Base-by-base conservation (phyloP, 2,329 filamentous ascomycete genomes). In the Colletotrichum spinosum region DNA sequence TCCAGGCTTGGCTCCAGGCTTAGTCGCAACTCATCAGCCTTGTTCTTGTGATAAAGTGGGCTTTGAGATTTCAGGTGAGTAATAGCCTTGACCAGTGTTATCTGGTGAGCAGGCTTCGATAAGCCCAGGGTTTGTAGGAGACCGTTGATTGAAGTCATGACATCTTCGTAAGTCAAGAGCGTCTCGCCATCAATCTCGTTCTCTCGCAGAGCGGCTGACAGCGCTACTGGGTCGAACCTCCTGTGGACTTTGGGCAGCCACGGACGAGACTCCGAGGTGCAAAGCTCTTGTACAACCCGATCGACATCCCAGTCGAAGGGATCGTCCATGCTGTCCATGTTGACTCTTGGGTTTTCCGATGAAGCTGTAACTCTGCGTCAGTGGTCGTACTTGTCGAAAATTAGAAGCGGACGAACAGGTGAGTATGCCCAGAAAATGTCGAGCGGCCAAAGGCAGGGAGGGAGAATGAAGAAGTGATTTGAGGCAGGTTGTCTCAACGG, bases 301-400 rank as follows among this genome's bases (percentile, higher is more conserved):
- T 91, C 87, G 38, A 89, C 82, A 41, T 85, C 84, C 93, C 93
- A 97, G 58, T 84, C 72, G 75, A 89, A 91, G n/a, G 93, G 93
- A 77, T 97, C 92, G 60, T 78, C 74, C 76, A 76, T 55, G 65
- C 67, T 34, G 68, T 67, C 72, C 77, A 74, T 78, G 68, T 46
- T 25, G 39, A 38, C 34, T 38, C 15, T 56, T 25, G 65, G n/a
- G 37, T 38, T 48, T 50, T 65, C 45, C 17, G 25, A 44, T 8
- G n/a, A 17, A 2, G 35, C n/a, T 46, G 52, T 66, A 25, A 9
- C 49, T 35, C 8, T 34, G 11, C 2, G 53, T 66, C 25, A 57
- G 58, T 13, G 39, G 10, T 38, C 25, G 25, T 25, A 25, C 4
- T 25, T 5, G 25, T 25, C 25, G 2, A 12, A 17, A 11, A n/a